phyloP scores from a whole-genome alignment of 2,329 filamentous ascomycete genomes.

The Sporothrix humicola region DNA sequence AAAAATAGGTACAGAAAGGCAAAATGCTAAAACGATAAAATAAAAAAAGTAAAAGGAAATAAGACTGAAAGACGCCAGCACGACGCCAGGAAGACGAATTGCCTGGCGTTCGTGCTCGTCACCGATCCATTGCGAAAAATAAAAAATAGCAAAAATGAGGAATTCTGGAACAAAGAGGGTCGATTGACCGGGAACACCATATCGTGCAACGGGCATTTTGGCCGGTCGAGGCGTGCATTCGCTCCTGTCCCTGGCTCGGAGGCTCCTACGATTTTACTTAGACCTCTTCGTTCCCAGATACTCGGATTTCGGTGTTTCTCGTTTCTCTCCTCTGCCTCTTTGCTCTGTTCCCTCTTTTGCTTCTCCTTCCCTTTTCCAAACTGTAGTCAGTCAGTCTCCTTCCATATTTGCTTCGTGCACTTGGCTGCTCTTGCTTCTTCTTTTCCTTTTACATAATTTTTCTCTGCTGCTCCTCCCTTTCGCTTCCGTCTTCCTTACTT shows the following conservation, averaged over 20 bases:
- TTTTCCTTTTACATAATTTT: slow-evolving; percentile 7
- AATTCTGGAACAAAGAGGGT: slow-evolving; percentile 33
- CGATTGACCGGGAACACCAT: slow-evolving; percentile 19
- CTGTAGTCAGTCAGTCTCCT: not conserved
- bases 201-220: slow-evolving; percentile 14
- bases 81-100: slow-evolving; percentile 15
- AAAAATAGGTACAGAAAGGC: slow-evolving; percentile 10
- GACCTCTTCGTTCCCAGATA: slow-evolving; percentile 21
- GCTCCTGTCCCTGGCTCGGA: slow-evolving; percentile 15
- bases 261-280: slow-evolving; percentile 10
- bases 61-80: slow-evolving; percentile 11
- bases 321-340: slow-evolving; percentile 6
- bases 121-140: slow-evolving; percentile 18
- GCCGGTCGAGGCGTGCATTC: slow-evolving; percentile 19
- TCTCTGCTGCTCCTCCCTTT: slow-evolving; percentile 13
- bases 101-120: slow-evolving; percentile 22
- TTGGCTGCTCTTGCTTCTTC: not conserved
- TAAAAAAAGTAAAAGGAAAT: not conserved
- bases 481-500: slow-evolving; percentile 3
- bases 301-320: slow-evolving; percentile 7
- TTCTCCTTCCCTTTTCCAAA: not conserved
- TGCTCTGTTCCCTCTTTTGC: not conserved
- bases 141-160: too few relatives aligned
- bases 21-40: slow-evolving; percentile 4
- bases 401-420: slow-evolving; percentile 23